Evolutionary conservation across 805 yeast species (phyloP).

Genomic region (Deakozyma indianensis): DNA sequence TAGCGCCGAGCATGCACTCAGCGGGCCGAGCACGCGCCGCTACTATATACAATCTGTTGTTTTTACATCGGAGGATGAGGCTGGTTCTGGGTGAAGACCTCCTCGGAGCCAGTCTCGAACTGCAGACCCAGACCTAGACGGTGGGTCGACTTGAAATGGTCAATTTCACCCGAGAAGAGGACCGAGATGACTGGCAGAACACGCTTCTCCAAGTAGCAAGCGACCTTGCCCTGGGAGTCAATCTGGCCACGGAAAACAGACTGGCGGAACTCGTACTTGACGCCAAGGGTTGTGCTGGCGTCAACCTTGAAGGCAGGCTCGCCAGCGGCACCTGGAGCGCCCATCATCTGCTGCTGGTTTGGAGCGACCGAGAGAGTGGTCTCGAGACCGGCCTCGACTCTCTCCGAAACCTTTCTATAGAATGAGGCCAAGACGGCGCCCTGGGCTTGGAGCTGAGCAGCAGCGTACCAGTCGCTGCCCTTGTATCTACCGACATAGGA

Average conservation of each 20-base stretch:
- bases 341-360: conserved; percentile 47
- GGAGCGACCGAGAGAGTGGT: conserved; percentile 14
- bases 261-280: conserved; percentile 95
- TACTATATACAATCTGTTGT: background rate
- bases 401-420: conserved; percentile 87
- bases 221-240: conserved; percentile 81
- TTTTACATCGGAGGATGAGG: conserved; percentile 17
- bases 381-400: conserved; percentile 49
- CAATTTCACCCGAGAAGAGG: conserved; percentile 83
- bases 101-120: conserved; percentile 90
- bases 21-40: too few species aligned
- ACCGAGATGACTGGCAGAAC: conserved; percentile 83
- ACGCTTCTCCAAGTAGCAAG: conserved; percentile 84
- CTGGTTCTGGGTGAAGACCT: conserved; percentile 47
- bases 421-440: conserved; percentile 81
- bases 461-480: conserved; percentile 79
- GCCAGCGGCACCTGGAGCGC: conserved; percentile 74
- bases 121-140: conserved; percentile 89
- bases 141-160: conserved; percentile 66
- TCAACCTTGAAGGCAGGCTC: conserved; percentile 37
- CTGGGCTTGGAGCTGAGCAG: conserved; percentile 86
- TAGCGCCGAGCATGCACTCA: too few species aligned
- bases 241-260: conserved; percentile 90
- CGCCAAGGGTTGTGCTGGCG: conserved; percentile 88
- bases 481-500: conserved; percentile 84